Conservation (phyloP, 768 basidiomycete genomes). For the Calocybe gangraenosa region DNA sequence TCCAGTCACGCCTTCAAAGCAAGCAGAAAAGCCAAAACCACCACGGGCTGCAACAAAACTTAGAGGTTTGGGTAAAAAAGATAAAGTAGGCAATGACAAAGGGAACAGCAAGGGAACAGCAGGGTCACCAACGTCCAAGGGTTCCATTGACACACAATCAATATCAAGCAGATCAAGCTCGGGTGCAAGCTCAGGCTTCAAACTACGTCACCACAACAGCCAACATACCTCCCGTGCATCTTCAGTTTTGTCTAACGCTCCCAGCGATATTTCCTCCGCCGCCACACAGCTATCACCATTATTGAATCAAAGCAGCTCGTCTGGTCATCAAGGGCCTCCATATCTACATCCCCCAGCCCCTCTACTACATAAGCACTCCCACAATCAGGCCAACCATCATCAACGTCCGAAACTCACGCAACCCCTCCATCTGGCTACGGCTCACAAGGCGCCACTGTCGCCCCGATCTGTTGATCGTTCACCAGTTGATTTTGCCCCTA, state of each 20-base stretch:
- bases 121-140: slow-evolving; percentile 6
- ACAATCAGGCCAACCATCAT: slow-evolving; percentile 27
- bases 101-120: slow-evolving; percentile 28
- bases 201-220: slow-evolving; percentile 26
- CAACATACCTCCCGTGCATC: slow-evolving; percentile 39
- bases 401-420: slow-evolving; percentile 25
- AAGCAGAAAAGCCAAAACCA: slow-evolving; percentile 8
- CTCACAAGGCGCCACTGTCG: slow-evolving; percentile 13
- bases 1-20: slow-evolving; percentile 8
- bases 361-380: slow-evolving; percentile 18
- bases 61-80: slow-evolving; percentile 8
- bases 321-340: slow-evolving; percentile 13
- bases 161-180: slow-evolving; percentile 30
- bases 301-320: slow-evolving; percentile 20
- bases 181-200: slow-evolving; percentile 32
- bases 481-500: slow-evolving; percentile 15
- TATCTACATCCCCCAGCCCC: slow-evolving; percentile 16
- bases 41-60: slow-evolving; percentile 8
- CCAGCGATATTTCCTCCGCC: slow-evolving; percentile 23
- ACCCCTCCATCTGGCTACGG: slow-evolving; percentile 20
- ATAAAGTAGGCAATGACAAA: slow-evolving; percentile 21
- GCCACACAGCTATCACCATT: slow-evolving; percentile 27
- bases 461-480: slow-evolving; percentile 9
- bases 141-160: slow-evolving; percentile 16
- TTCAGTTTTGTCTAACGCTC: slow-evolving; percentile 41